Evolutionary conservation across 768 basidiomycete genomes (phyloP).

Genomic region (Ramaria sp.): DNA sequence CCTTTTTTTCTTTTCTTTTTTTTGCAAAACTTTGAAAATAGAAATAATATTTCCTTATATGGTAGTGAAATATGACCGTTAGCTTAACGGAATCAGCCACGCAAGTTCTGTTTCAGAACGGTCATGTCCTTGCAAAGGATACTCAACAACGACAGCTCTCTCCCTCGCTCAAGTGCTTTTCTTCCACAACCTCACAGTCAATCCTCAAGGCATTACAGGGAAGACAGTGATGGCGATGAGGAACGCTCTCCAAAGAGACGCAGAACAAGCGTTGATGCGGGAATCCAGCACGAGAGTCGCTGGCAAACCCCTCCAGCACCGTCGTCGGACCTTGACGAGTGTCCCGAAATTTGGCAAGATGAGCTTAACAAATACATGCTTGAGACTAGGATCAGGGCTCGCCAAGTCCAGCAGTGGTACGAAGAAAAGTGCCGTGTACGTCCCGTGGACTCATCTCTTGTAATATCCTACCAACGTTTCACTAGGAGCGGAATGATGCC

Average conservation of each 20-base stretch:
- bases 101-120: slow-evolving; percentile 4
- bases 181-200: neutral
- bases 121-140: slow-evolving; percentile 8
- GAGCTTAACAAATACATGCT: slow-evolving; percentile 60
- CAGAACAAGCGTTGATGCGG: neutral
- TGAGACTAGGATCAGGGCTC: slow-evolving; percentile 63
- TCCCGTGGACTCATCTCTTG: slow-evolving; percentile 4
- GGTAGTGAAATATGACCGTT: slow-evolving; percentile 6
- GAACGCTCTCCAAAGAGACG: slow-evolving; percentile 3
- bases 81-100: slow-evolving; percentile 8
- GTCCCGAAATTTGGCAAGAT: slow-evolving; percentile 61
- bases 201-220: neutral
- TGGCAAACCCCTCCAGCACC: slow-evolving; percentile 24
- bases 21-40: neutral
- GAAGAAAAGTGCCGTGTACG: slow-evolving; percentile 54
- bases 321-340: slow-evolving; percentile 78
- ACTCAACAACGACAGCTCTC: slow-evolving; percentile 8
- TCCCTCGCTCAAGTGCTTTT: neutral
- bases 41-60: slow-evolving; percentile 11
- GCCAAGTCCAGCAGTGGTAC: slow-evolving; percentile 65
- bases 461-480: slow-evolving; percentile 1
- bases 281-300: neutral
- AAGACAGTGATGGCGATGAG: neutral
- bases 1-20: neutral
- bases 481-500: slow-evolving; percentile 56